These are phyloP conservation scores for Candida tropicalis DNA, from an alignment of 1,139 yeast genomes.

Conservation along the genomic window DNA sequence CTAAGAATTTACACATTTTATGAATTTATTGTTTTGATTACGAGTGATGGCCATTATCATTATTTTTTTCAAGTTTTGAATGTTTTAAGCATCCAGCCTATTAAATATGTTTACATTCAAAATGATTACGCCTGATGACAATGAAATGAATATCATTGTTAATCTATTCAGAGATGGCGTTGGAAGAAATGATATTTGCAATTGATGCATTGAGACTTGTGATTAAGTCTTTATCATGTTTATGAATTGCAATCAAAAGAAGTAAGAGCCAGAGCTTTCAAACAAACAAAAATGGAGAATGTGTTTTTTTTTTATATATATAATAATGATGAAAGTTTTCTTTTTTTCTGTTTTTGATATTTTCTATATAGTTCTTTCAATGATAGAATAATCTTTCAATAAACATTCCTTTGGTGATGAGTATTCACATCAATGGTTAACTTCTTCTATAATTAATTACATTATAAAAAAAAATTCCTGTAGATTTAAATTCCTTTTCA, in stretches of 20 bases:
- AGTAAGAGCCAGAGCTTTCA: constrained; percentile 2
- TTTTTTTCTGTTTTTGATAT: constrained; percentile 3
- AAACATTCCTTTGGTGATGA: background rate
- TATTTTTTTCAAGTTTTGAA: background rate
- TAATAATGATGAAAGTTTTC: constrained; percentile 1
- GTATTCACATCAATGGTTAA: too few species aligned
- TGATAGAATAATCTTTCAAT: constrained; percentile 1
- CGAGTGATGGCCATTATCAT: background rate
- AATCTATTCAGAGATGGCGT: too few species aligned
- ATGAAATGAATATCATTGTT: too few species aligned
- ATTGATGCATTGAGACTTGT: too few species aligned
- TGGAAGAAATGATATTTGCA: too few species aligned
- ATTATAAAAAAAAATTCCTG: constrained; percentile 9
- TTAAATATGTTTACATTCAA: background rate
- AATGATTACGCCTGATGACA: constrained; percentile 1
- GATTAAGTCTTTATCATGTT: background rate
- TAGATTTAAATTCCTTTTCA: constrained; percentile 5
- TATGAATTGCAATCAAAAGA: background rate
- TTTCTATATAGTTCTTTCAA: constrained; percentile 1
- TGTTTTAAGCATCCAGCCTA: background rate
- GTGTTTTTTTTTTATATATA: too few species aligned
- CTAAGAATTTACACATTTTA: background rate
- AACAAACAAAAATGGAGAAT: background rate
- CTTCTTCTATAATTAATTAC: background rate
- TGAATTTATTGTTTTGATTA: background rate